Percentiles rank a stretch among this genome's conserved stretches.
phyloP scores from a whole-genome alignment of 768 basidiomycete genomes.

The Ramaria rubella region DNA sequence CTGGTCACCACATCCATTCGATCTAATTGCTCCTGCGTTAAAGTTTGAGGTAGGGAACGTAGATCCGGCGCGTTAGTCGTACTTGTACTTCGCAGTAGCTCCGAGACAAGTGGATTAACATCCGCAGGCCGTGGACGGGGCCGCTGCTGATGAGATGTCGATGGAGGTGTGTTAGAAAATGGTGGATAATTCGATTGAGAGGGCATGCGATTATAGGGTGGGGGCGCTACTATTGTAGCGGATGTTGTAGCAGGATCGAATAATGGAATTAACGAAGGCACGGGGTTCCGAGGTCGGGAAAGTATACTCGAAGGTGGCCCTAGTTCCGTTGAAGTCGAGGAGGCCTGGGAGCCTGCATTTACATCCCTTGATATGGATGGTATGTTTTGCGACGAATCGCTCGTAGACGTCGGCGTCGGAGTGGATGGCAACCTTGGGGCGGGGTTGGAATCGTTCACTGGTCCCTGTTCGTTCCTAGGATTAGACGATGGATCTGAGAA shows the following conservation, averaged over 20 bases:
- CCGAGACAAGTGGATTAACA: not conserved
- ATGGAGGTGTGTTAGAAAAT: not conserved
- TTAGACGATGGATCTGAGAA: not conserved
- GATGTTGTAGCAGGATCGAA: conserved; percentile 10
- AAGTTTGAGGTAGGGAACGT: conserved; percentile 35
- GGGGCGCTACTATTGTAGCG: conserved; percentile 8
- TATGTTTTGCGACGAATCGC: not conserved
- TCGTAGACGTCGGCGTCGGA: conserved; percentile 9
- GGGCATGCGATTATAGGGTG: conserved; percentile 4
- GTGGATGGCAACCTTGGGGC: conserved; percentile 1
- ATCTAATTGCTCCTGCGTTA: conserved; percentile 58
- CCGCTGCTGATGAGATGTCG: not conserved
- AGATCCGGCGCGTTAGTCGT: not conserved
- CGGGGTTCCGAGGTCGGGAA: not conserved
- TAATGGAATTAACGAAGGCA: conserved; percentile 10
- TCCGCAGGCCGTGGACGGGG: conserved; percentile 1
- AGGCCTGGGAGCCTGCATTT: too few relatives aligned
- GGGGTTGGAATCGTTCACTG: conserved; percentile 2
- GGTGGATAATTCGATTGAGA: not conserved
- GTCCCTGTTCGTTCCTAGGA: not conserved
- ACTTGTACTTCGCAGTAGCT: not conserved
- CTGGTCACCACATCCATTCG: conserved; percentile 61
- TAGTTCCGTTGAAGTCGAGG: not conserved
- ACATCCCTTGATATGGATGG: not conserved
- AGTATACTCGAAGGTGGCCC: not conserved